Evolutionary conservation across 805 yeast genomes (phyloP), one percentile per base, ranked within the genome.

Genomic region (Nakazawaea ernobii): DNA sequence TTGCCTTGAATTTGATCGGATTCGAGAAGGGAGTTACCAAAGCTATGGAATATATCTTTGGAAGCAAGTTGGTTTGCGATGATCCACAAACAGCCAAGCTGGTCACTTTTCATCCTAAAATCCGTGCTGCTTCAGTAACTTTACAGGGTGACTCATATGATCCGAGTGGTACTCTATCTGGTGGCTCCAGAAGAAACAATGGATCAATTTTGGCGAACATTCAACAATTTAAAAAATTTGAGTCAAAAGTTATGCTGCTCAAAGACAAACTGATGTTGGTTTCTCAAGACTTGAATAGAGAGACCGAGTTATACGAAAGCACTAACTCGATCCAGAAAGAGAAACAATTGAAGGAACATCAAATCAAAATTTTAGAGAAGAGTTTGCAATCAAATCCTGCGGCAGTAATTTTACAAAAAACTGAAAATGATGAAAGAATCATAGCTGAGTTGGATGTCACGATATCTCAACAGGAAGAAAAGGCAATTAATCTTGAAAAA

Each of bases 141-240:
- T 62, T 86, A 32, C 91, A 90, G 46, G 99, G 99, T 44, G 99
- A 94, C 62, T 77, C 84, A 9, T 94, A 91, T 65, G 99, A 94
- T 60, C 99, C 99, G 0, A 89, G 85, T 54, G 99, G 99, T 13
- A 87, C 96, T 7, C 70, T 94, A 27, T 86, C 97, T 1, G 99
- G 99, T 42, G 98, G 98, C n/a, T 82, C 95, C 17, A 74, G 92
- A 55, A 80, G 73, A 52, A 70, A 71, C 42, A 68, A 77, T 13
- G 73, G 79, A 1, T 76, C 89, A 0, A 63, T 85, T 2, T 69
- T 91, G 48, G 61, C 79, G 9, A 79, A 77, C 39, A 78, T 90
- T 61, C 92, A 84, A 57, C 77, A 77, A 49, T 83, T 75, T 54
- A 85, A 86, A 56, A 62, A 58, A 13, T 57, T 76, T 10, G 66